Conservation (phyloP, 139 green algal genomes). For the Chlamydomonas urium region DNA sequence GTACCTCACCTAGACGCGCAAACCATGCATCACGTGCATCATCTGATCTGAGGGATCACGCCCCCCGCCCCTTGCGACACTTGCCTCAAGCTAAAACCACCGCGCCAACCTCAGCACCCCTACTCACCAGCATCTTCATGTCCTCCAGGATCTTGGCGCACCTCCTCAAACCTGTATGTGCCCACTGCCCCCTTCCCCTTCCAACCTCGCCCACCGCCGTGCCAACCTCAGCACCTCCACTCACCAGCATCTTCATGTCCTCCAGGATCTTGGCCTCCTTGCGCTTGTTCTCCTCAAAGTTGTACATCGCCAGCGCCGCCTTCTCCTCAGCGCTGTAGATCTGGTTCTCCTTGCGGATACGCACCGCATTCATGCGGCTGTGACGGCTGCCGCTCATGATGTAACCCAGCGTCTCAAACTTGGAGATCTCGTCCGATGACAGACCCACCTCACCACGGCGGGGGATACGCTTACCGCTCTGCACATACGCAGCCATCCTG, state of each 20-base stretch:
- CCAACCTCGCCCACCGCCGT: no score
- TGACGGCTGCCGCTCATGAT: constrained; percentile 94
- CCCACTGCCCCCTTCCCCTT: constrained; percentile 96
- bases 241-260: constrained; percentile 80
- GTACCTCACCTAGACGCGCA: no score
- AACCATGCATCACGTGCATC: no score
- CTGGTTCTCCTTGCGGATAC: constrained; percentile 93
- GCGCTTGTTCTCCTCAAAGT: constrained; percentile 94
- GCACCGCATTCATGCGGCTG: constrained; percentile 96
- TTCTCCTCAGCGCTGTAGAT: constrained; percentile 98
- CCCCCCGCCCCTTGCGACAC: no score
- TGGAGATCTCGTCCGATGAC: constrained; percentile 77
- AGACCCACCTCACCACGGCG: constrained; percentile 93
- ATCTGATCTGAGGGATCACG: no score
- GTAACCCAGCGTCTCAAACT: constrained; percentile 91
- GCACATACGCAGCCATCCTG: constrained; percentile 91
- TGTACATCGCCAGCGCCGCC: constrained; percentile 95
- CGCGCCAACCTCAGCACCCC: background rate
- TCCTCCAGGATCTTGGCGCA: constrained; percentile 87
- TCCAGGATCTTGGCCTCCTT: constrained; percentile 89
- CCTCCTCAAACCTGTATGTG: constrained; percentile 97
- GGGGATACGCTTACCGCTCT: constrained; percentile 92
- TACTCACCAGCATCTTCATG: constrained; percentile 72
- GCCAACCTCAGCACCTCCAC: background rate
- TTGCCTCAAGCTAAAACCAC: no score